Percentiles rank a stretch among this genome's conserved stretches.
These are phyloP conservation scores for Crithidia thermophila DNA, from an alignment of 208 protist genomes.

Conservation along the genomic window DNA sequence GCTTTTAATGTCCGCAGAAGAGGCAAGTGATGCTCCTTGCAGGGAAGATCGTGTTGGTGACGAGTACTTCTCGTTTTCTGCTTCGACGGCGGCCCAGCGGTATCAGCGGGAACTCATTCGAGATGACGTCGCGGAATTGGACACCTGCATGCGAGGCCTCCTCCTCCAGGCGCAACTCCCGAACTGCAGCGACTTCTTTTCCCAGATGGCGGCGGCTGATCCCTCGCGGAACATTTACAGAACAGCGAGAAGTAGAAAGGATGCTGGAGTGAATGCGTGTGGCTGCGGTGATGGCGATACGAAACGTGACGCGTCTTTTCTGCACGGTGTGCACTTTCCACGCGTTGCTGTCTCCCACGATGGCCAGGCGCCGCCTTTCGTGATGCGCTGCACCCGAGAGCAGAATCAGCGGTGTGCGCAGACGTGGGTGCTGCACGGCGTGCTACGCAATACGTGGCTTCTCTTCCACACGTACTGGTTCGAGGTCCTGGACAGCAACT, in stretches of 20 bases:
- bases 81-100: background rate
- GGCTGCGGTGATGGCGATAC: no score
- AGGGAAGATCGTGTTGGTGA: background rate
- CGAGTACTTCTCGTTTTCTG: background rate
- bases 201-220: no score
- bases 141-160: background rate
- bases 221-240: no score
- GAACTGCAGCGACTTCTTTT: background rate
- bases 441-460: constrained; percentile 37
- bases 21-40: no score
- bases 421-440: constrained; percentile 8
- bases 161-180: background rate
- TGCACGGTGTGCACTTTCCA: no score
- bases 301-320: no score
- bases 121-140: constrained; percentile 2
- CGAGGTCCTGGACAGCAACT: constrained; percentile 13
- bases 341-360: no score
- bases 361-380: no score
- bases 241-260: no score
- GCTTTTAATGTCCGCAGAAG: no score
- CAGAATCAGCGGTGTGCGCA: background rate
- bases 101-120: constrained; percentile 4
- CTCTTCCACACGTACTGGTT: constrained; percentile 45
- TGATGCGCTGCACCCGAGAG: background rate
- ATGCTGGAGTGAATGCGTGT: no score